phyloP scores from a whole-genome alignment of 139 green algal genomes.

The Haematococcus lacustris region DNA sequence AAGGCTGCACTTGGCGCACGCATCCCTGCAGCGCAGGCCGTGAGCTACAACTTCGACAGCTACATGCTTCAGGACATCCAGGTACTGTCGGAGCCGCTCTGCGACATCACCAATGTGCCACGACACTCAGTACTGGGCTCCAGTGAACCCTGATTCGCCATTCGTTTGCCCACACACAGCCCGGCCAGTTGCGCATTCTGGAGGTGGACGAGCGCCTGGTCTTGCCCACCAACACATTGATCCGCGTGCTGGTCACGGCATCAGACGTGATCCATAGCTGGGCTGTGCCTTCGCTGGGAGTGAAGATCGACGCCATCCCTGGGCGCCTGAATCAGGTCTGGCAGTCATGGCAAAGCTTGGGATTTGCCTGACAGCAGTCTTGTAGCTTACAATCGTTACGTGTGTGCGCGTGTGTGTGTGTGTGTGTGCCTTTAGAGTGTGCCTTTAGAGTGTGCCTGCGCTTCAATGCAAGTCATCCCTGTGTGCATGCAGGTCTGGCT shows the following conservation, averaged over 20 bases:
- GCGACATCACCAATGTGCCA: no score
- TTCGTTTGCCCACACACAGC: slow-evolving; percentile 37
- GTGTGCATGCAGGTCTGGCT: slow-evolving; percentile 53
- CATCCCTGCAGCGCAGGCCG: slow-evolving; percentile 23
- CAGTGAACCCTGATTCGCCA: neutral
- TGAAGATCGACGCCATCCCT: slow-evolving; percentile 59
- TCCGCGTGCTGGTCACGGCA: slow-evolving; percentile 49
- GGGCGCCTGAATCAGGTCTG: slow-evolving; percentile 60
- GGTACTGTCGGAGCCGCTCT: no score
- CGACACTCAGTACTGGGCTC: no score
- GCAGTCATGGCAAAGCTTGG: no score
- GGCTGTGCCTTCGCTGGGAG: slow-evolving; percentile 49
- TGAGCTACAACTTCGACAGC: slow-evolving; percentile 52
- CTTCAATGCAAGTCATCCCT: slow-evolving; percentile 11
- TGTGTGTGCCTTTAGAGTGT: neutral
- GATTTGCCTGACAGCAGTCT: no score
- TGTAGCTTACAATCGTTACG: no score
- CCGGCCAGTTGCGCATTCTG: slow-evolving; percentile 51
- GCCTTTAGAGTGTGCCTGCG: neutral
- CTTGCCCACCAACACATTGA: slow-evolving; percentile 56
- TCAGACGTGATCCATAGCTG: slow-evolving; percentile 47
- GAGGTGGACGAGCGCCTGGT: slow-evolving; percentile 58
- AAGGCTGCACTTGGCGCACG: slow-evolving; percentile 38
- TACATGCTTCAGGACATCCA: slow-evolving; percentile 27
- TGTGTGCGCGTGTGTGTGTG: no score